Conservation (phyloP, 2,329 filamentous ascomycete species). For the Fusarium keratoplasticum region DNA sequence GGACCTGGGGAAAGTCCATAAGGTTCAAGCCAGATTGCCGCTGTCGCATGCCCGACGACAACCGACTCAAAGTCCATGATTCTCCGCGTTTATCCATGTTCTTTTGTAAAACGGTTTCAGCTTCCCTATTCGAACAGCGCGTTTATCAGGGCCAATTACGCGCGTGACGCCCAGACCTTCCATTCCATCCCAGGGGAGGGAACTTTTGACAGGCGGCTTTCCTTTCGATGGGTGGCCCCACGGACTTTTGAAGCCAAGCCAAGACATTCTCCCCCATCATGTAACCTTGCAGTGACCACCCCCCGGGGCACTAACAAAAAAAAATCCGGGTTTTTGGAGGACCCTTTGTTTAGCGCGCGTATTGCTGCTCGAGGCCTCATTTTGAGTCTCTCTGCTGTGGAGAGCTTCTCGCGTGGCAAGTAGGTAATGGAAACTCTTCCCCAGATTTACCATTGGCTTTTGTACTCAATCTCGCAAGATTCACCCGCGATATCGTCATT, state of each 20-base stretch:
- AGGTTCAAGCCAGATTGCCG: slow-evolving; percentile 10
- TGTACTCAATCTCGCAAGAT: slow-evolving; percentile 19
- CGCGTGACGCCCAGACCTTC: slow-evolving; percentile 9
- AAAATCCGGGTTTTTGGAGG: slow-evolving; percentile 10
- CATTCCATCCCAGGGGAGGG: neutral
- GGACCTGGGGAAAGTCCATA: neutral
- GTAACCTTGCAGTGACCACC: slow-evolving; percentile 3
- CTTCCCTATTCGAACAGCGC: slow-evolving; percentile 1
- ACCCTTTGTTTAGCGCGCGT: slow-evolving; percentile 35
- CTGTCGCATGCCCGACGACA: neutral
- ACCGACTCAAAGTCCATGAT: neutral
- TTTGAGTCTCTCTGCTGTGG: neutral
- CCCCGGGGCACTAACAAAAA: slow-evolving; percentile 10
- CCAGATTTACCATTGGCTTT: slow-evolving; percentile 20
- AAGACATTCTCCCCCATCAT: neutral
- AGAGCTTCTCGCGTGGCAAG: slow-evolving; percentile 7
- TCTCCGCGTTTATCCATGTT: neutral
- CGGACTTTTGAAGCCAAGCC: slow-evolving; percentile 30
- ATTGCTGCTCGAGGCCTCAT: neutral
- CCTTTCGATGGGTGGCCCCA: slow-evolving; percentile 6
- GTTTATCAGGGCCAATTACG: slow-evolving; percentile 17
- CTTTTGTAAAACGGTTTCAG: neutral
- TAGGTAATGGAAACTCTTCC: slow-evolving; percentile 29
- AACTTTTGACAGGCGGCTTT: slow-evolving; percentile 25
- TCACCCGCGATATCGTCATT: slow-evolving; percentile 21